A percentile compares a stretch with the other conserved stretches of the same genome.
phyloP scores from a whole-genome alignment of 192 early-diverging fungal species.

The Obelidium mucronatum region DNA sequence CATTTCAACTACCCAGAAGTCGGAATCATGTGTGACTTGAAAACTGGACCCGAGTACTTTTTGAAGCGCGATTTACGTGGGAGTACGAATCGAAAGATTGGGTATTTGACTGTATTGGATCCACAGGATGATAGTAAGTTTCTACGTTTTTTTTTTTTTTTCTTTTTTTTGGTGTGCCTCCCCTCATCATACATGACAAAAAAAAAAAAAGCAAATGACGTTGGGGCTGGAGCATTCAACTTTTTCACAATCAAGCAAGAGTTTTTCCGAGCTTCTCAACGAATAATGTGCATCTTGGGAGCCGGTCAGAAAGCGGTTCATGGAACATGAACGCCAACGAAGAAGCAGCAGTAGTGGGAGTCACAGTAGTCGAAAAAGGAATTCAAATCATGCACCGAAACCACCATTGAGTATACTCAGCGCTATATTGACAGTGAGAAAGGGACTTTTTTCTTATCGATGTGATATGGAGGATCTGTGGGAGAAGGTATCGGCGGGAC shows the following conservation, averaged over 20 bases:
- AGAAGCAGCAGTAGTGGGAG: too few relatives aligned
- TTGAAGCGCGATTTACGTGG: neutral
- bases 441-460: slow-evolving; percentile 35
- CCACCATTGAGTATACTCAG: slow-evolving; percentile 41
- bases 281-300: slow-evolving; percentile 48
- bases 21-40: slow-evolving; percentile 54
- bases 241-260: slow-evolving; percentile 36
- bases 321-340: neutral
- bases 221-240: slow-evolving; percentile 45
- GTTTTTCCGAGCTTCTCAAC: slow-evolving; percentile 41
- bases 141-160: neutral
- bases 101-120: slow-evolving; percentile 41
- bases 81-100: neutral
- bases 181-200: too few relatives aligned
- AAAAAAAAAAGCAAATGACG: slow-evolving; percentile 56
- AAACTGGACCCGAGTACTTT: slow-evolving; percentile 21
- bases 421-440: slow-evolving; percentile 45
- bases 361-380: too few relatives aligned
- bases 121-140: slow-evolving; percentile 52
- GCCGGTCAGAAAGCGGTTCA: slow-evolving; percentile 32
- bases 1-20: slow-evolving; percentile 74
- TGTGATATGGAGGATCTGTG: slow-evolving; percentile 24
- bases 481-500: neutral
- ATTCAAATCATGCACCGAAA: slow-evolving; percentile 1
- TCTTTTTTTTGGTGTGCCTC: neutral